A percentile compares a stretch with the other conserved stretches of the same genome.
Conservation (phyloP, 2,329 filamentous ascomycete genomes). For the Phyllosticta citrichinensis region DNA sequence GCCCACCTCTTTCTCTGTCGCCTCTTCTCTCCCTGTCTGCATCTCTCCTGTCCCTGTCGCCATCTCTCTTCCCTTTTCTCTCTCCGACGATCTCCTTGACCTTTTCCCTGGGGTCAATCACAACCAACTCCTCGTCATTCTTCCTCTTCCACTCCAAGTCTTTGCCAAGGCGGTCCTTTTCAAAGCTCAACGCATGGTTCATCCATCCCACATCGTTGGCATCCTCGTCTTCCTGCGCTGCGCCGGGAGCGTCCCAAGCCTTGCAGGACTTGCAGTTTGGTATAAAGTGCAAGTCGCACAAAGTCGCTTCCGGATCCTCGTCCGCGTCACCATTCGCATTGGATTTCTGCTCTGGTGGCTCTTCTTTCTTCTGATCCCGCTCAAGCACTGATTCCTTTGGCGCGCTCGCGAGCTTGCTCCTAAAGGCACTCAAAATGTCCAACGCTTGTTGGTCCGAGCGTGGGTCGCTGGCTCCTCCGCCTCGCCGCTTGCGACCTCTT, state of each 20-base stretch:
- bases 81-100: constrained; percentile 56
- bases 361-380: background rate
- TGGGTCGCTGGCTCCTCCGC: constrained; percentile 36
- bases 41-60: background rate
- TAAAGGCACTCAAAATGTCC: constrained; percentile 68
- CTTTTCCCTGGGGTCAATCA: constrained; percentile 86
- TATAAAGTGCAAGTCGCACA: constrained; percentile 94
- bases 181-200: constrained; percentile 74
- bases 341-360: background rate
- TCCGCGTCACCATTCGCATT: constrained; percentile 16
- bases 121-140: constrained; percentile 72
- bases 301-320: constrained; percentile 50
- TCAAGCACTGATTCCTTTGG: constrained; percentile 1
- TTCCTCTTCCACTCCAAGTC: constrained; percentile 82
- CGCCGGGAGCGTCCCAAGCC: constrained; percentile 54
- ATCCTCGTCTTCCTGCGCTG: constrained; percentile 38
- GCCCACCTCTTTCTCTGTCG: background rate
- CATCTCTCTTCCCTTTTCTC: constrained; percentile 42
- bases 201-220: constrained; percentile 63
- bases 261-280: constrained; percentile 88
- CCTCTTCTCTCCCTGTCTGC: background rate
- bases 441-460: constrained; percentile 50
- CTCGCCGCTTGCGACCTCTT: constrained; percentile 58
- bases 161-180: constrained; percentile 83
- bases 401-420: constrained; percentile 50